phyloP scores from a whole-genome alignment of 352 stramenopile genomes.

The Thalassiosira livingstoniorum region DNA sequence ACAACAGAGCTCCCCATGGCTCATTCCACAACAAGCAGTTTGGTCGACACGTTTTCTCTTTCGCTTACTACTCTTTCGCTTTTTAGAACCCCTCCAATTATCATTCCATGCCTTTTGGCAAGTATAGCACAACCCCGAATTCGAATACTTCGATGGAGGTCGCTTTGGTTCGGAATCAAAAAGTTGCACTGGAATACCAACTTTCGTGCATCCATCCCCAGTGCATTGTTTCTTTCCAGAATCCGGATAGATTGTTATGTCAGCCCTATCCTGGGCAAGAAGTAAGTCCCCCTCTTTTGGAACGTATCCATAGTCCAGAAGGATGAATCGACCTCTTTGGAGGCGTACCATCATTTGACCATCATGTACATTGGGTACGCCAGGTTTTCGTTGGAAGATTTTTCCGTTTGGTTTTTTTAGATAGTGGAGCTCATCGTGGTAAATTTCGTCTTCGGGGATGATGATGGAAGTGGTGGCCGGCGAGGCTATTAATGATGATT shows the following conservation, averaged over 20 bases:
- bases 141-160: slow-evolving; percentile 68
- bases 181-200: slow-evolving; percentile 71
- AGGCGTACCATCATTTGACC: slow-evolving; percentile 82
- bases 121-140: slow-evolving; percentile 73
- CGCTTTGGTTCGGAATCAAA: slow-evolving; percentile 76
- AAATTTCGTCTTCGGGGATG: not conserved
- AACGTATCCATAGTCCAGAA: slow-evolving; percentile 69
- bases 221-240: slow-evolving; percentile 63
- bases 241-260: not conserved
- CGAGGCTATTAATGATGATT: too few species aligned
- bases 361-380: slow-evolving; percentile 69
- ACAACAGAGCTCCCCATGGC: too few species aligned
- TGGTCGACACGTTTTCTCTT: too few species aligned
- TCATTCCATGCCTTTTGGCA: slow-evolving; percentile 82
- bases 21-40: too few species aligned
- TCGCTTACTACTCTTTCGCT: not conserved
- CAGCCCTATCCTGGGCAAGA: not conserved
- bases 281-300: not conserved
- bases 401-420: slow-evolving; percentile 69
- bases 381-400: slow-evolving; percentile 64
- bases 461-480: slow-evolving; percentile 10
- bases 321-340: slow-evolving; percentile 79
- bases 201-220: slow-evolving; percentile 60
- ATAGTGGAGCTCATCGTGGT: not conserved
- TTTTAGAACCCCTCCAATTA: slow-evolving; percentile 48